A percentile compares a stretch with the other conserved stretches of the same genome.
These are phyloP conservation scores for Solanum pimpinellifolium DNA, from an alignment of 257 asterid species.

Conservation along the genomic window DNA sequence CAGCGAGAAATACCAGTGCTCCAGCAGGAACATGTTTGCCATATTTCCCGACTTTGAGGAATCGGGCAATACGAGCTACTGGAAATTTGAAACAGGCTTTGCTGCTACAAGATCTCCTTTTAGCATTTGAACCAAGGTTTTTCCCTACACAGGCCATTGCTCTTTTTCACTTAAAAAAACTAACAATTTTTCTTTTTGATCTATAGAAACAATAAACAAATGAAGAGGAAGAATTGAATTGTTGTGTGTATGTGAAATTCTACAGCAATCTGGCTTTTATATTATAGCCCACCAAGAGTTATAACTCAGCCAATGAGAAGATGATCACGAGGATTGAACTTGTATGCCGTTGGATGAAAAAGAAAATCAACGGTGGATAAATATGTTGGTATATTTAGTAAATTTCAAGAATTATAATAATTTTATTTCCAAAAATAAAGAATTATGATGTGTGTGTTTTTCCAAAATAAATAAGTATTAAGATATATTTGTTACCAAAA, in stretches of 20 bases:
- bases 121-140: slow-evolving; percentile 9
- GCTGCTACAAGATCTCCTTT: slow-evolving; percentile 35
- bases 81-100: neutral
- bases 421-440: neutral
- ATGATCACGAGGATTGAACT: no score
- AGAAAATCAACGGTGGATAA: slow-evolving; percentile 14
- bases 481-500: no score
- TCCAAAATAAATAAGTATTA: no score
- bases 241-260: no score
- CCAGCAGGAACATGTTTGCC: neutral
- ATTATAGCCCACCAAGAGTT: no score
- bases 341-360: slow-evolving; percentile 3
- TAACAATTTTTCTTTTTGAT: no score
- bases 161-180: no score
- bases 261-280: no score
- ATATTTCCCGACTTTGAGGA: neutral
- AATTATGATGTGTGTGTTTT: no score
- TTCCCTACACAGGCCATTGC: neutral
- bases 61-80: neutral
- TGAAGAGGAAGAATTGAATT: neutral
- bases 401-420: neutral
- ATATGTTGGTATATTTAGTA: neutral
- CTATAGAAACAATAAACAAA: neutral
- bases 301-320: no score
- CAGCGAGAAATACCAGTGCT: neutral